phyloP scores from a whole-genome alignment of 352 stramenopile species.

The Globisporangium cylindrosporum region DNA sequence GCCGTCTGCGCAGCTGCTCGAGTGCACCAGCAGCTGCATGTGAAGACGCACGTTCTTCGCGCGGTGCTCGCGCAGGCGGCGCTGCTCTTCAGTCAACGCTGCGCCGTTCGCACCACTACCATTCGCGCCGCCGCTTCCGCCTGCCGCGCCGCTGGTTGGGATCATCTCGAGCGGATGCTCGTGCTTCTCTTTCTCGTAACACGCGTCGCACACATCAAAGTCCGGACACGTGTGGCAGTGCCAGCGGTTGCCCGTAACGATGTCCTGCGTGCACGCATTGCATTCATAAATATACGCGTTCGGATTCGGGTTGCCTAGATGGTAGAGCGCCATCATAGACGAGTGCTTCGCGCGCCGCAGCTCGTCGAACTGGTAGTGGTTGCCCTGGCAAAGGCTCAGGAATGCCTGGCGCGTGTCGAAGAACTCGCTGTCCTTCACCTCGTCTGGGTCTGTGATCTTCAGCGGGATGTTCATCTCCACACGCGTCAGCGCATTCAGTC shows the following conservation, averaged over 20 bases:
- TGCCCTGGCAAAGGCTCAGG: conserved; percentile 95
- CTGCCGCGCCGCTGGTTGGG: conserved; percentile 47
- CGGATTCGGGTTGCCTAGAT: conserved; percentile 95
- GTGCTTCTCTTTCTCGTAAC: conserved; percentile 82
- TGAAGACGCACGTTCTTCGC: conserved; percentile 96
- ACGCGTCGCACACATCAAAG: conserved; percentile 89
- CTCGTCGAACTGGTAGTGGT: conserved; percentile 99
- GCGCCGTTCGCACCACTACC: conserved; percentile 15
- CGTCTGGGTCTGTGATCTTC: conserved; percentile 79
- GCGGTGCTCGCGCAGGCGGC: conserved; percentile 74
- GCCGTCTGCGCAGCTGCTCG: conserved; percentile 89
- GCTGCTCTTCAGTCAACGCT: conserved; percentile 59
- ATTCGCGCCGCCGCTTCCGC: conserved; percentile 12
- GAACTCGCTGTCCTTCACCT: conserved; percentile 88
- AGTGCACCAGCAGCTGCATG: conserved; percentile 98
- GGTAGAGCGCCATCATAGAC: conserved; percentile 99
- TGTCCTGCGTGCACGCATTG: conserved; percentile 82
- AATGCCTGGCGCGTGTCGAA: conserved; percentile 97
- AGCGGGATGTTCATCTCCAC: conserved; percentile 56
- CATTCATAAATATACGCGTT: conserved; percentile 88
- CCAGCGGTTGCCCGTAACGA: conserved; percentile 83
- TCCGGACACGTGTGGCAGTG: conserved; percentile 87
- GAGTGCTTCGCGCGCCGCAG: conserved; percentile 98
- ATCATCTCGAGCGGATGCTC: conserved; percentile 82
- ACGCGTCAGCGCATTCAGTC: conserved; percentile 49